Conservation (phyloP, 2,329 filamentous ascomycete species). For the Penicillium sp. region DNA sequence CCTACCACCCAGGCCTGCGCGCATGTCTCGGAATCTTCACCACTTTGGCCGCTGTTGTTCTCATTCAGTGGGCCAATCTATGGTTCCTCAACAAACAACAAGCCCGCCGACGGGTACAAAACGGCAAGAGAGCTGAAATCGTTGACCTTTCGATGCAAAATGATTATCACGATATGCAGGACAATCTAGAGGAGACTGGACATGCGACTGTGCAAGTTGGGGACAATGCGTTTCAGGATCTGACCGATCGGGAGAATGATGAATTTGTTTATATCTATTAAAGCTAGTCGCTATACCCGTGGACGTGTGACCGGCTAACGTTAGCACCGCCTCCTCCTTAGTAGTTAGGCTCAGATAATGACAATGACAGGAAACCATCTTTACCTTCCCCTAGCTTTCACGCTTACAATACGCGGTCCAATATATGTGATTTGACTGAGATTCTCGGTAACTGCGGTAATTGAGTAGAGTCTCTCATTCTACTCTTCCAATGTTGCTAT, state of each 20-base stretch:
- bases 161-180: constrained; percentile 44
- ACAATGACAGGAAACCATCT: no score
- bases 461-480: not conserved
- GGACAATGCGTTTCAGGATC: constrained; percentile 56
- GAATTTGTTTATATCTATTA: constrained; percentile 66
- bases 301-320: no score
- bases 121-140: constrained; percentile 62
- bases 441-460: not conserved
- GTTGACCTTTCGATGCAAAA: constrained; percentile 62
- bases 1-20: constrained; percentile 58
- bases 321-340: no score
- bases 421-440: not conserved
- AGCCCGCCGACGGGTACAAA: constrained; percentile 53
- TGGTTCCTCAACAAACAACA: constrained; percentile 57
- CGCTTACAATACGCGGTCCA: not conserved
- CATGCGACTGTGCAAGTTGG: constrained; percentile 39
- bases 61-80: constrained; percentile 57
- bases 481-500: no score
- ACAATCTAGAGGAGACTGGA: constrained; percentile 12
- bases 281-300: not conserved
- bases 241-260: constrained; percentile 66
- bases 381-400: no score
- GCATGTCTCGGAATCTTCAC: constrained; percentile 50
- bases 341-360: no score
- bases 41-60: constrained; percentile 53